Evolutionary conservation across 106 monocot genomes (phyloP), one percentile per base, ranked within the genome.

Genomic region (Posidonia australis): DNA sequence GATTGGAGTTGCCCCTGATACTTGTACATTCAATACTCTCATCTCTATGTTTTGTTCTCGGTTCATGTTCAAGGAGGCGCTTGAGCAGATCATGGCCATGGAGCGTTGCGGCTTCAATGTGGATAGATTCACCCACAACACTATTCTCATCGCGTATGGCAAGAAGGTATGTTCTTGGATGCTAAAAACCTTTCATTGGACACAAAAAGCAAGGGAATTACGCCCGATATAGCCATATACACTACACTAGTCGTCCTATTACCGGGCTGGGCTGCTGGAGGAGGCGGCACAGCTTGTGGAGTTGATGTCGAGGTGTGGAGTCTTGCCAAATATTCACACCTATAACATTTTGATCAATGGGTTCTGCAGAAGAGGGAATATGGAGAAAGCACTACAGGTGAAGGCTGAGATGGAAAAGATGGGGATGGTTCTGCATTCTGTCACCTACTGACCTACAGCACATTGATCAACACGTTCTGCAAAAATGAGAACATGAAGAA

Each of bases 261-360:
- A 84, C 32, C 76, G 87, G 7, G 69, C 87, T 16, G 87, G 96
- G 18, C 76, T 82, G 87, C 21, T 90, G 21, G 86, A 90, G 77
- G 90, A 90, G 73, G 90, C 96, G 5, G 74, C 77, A 0, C 73
- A 67, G 74, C 61, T 73, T 1, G 53, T 98, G 45, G 87, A 85
- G 70, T 30, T 83, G 64, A 98, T 98, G 96, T 69, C 79, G 0
- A 66, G 60, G 22, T 72, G 70, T 22, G 67, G 72, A 10, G 74
- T 90, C 30, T 44, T 72, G 16, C 96, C 96, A 22, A 84, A 98
- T 64, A 16, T 87, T 0, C 66, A 77, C 73, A 90, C 96, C 13
- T 98, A 80, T 68, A 98, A 98, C 46, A 77, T 83, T 73, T 61
- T 98, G n/a, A 67, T 87, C 17, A 63, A 74, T 1, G 90, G 96